A percentile compares a stretch with the other conserved stretches of the same genome.
Conservation (phyloP, 805 yeast genomes). For the Zygotorulaspora danielsina region DNA sequence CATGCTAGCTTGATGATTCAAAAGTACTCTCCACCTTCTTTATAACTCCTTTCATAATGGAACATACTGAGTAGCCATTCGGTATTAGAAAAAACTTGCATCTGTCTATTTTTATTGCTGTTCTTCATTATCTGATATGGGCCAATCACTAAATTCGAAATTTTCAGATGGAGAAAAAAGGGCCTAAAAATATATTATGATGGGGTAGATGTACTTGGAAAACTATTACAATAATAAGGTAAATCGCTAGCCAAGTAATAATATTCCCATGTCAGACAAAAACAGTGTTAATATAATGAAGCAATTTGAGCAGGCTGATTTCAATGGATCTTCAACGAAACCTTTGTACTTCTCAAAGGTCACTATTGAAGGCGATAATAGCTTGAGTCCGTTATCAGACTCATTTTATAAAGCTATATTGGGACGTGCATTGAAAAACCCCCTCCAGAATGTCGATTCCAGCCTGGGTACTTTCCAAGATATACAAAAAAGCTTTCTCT, state of each 20-base stretch:
- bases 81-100: too few relatives aligned
- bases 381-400: slow-evolving; percentile 36
- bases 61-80: too few relatives aligned
- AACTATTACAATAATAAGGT: too few relatives aligned
- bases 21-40: not conserved
- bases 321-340: slow-evolving; percentile 16
- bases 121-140: not conserved
- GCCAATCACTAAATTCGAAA: not conserved
- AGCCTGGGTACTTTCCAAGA: slow-evolving; percentile 35
- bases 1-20: slow-evolving; percentile 4
- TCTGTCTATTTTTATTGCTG: not conserved
- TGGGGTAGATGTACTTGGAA: too few relatives aligned
- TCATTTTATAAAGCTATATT: slow-evolving; percentile 46
- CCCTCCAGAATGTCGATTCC: slow-evolving; percentile 41
- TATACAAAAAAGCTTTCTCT: slow-evolving; percentile 37
- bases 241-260: not conserved
- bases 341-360: slow-evolving; percentile 23
- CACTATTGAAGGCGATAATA: slow-evolving; percentile 20
- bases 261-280: not conserved
- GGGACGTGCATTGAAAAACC: slow-evolving; percentile 41
- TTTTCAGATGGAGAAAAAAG: not conserved
- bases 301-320: slow-evolving; percentile 5
- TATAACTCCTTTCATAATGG: too few relatives aligned
- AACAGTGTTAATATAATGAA: not conserved
- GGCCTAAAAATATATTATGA: too few relatives aligned